Evolutionary conservation across 208 protist genomes (phyloP), one percentile per base, ranked within the genome.

Genomic region (Kentomonas sorsogonicus): DNA sequence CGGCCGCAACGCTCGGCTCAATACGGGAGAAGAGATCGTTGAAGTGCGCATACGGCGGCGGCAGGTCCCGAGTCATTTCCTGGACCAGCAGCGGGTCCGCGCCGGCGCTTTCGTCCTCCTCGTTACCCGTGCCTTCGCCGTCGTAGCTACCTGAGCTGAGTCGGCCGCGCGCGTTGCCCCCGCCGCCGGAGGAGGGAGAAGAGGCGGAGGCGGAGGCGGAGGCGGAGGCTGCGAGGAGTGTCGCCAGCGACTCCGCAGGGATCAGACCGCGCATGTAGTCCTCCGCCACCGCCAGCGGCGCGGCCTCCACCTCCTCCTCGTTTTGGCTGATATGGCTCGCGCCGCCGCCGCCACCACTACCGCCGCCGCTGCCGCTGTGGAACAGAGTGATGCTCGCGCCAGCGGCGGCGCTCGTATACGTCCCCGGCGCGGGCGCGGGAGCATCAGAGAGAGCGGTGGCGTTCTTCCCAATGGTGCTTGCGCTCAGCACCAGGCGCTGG

Each of bases 401-500:
- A n/a, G n/a, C n/a, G n/a, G n/a, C n/a, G n/a, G n/a, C n/a, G n/a
- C n/a, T n/a, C n/a, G n/a, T n/a, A n/a, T n/a, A n/a, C n/a, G n/a
- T n/a, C n/a, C n/a, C n/a, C n/a, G n/a, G n/a, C n/a, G n/a, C n/a
- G n/a, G n/a, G n/a, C n/a, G n/a, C n/a, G n/a, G n/a, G n/a, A n/a
- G n/a, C n/a, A n/a, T n/a, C n/a, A n/a, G n/a, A n/a, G n/a, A n/a
- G n/a, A n/a, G n/a, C n/a, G n/a, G n/a, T n/a, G n/a, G n/a, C n/a
- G n/a, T n/a, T n/a, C n/a, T n/a, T n/a, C 26, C 3, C 25, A 11
- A 45, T 1, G 1, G 72, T 80, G 69, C 86, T 93, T 6, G 83
- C 86, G 39, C 86, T 93, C 11, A 93, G 58, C 3, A 69, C 53
- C 5, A 89, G 50, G 23, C 64, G 60, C 15, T 80, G 68, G 20